Evolutionary conservation across 2,329 filamentous ascomycete genomes (phyloP), one percentile per base, ranked within the genome.

Genomic region (Fusarium verrucosum): DNA sequence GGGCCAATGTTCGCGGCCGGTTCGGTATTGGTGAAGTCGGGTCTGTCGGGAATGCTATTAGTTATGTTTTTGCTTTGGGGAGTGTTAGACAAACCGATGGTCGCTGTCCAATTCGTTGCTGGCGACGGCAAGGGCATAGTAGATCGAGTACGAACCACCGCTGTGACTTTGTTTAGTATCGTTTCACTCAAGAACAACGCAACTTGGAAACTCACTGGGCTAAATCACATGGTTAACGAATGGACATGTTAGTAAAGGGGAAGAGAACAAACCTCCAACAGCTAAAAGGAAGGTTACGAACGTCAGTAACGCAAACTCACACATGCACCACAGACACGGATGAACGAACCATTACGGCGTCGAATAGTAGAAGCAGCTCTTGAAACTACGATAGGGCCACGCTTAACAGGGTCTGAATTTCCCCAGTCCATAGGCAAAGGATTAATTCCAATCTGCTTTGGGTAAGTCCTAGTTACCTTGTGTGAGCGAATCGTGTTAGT

Each of bases 81-180:
- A 7, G 11, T 6, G 22, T n/a, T 11, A 9, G 16, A 63, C 78
- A 51, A 73, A 85, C 84, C 78, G 90, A 78, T 97, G 94, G 69
- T 96, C 89, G 36, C 87, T 84, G 62, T 92, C 87, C 56, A 98
- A 85, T 75, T 98, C 91, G 71, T 94, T 94, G 75, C 92, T 95
- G 20, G 94, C 94, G 66, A 98, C 89, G 13, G 94, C 94, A 25
- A 98, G 85, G 20, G 94, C 94, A 74, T 96, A 93, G 80, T 98
- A 98, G 66, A 97, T 94, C 62, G 92, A 93, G 77, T 99, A 98
- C 6, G 93, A 97, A 55, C 95, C 94, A 65, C 95, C 94, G 35
- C 78, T 80, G 13, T 28, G n/a, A 43, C 52, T 16, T 46, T 50
- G 32, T 40, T 57, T 53, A 70, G 58, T 33, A 53, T 33, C 22